Evolutionary conservation across 768 basidiomycete species (phyloP), one percentile per base, ranked within the genome.

Genomic region (Hygrophoropsis aurantiaca): DNA sequence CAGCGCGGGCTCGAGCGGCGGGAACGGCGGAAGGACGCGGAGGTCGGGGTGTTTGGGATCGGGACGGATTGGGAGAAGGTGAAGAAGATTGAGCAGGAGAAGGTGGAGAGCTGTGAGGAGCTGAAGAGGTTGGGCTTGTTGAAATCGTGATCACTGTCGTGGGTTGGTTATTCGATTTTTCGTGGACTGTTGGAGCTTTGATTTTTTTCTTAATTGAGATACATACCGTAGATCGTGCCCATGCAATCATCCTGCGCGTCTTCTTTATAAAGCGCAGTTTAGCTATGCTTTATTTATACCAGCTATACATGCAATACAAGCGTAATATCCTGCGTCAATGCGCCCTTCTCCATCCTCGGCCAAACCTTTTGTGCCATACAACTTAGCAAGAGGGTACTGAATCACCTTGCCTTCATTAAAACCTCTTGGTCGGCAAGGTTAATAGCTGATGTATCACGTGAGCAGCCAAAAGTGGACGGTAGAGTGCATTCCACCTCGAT

Each of bases 31-130:
- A 85, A 85, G 60, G 86, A 94, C 43, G 75, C 79, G 8, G 86
- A 92, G 57, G 67, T 89, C 32, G 95, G 95, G 4, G 66, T 97
- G 51, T 94, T 97, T 64, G 95, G 94, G 5, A 72, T 97, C 44
- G 90, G 93, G 24, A 89, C 92, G 10, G 89, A 98, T 62, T 92
- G 90, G 88, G 86, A 92, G 25, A 90, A 90, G 68, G 87, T 98
- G 49, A 74, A 76, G 62, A 65, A 69, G 54, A 86, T 97, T 43
- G 79, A 87, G 41, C 68, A 67, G 24, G 87, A 94, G 71, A 77
- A 73, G 30, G 74, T 92, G 39, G 75, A 77, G 49, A 84, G 80
- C 57, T 97, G 94, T 61, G 88, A 92, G 50, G 82, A 84, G 67
- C 70, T 94, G 60, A 82, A 73, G 66, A 66, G 72, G 60, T 61